phyloP scores from a whole-genome alignment of 768 basidiomycete genomes.

The Suillus alpinus region DNA sequence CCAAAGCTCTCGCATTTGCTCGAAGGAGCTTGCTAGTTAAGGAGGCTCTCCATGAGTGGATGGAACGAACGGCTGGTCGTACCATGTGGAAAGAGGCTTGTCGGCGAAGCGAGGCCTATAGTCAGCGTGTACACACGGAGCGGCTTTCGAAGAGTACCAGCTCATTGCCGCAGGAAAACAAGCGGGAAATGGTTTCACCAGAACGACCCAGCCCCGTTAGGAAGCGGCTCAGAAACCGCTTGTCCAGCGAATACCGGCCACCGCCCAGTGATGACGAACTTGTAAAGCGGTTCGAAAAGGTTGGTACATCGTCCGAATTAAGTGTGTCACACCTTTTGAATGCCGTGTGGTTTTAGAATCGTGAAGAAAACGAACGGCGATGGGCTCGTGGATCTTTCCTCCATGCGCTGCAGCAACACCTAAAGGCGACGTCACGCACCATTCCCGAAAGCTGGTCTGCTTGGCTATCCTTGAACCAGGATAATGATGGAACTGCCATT shows the following conservation, averaged over 20 bases:
- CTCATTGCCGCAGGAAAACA: constrained; percentile 13
- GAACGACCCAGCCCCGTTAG: constrained; percentile 21
- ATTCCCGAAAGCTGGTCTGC: constrained; percentile 49
- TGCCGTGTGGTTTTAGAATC: constrained; percentile 46
- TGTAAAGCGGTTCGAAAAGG: constrained; percentile 66
- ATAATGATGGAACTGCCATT: constrained; percentile 72
- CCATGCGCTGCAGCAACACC: constrained; percentile 30
- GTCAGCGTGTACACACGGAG: constrained; percentile 42
- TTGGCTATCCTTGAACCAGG: constrained; percentile 76
- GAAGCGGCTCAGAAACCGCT: constrained; percentile 33
- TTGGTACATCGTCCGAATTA: constrained; percentile 24
- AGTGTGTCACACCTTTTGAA: constrained; percentile 10
- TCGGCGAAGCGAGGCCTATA: constrained; percentile 58
- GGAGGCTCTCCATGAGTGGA: constrained; percentile 45
- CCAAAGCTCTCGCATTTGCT: constrained; percentile 41
- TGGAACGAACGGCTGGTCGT: constrained; percentile 40
- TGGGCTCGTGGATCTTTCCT: constrained; percentile 79
- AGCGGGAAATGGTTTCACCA: constrained; percentile 21
- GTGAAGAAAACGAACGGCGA: constrained; percentile 64
- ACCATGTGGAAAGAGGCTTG: constrained; percentile 63
- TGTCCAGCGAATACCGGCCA: constrained; percentile 44
- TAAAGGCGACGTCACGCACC: constrained; percentile 31
- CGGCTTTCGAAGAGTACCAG: constrained; percentile 29
- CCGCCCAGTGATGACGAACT: constrained; percentile 65
- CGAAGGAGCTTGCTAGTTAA: constrained; percentile 40